phyloP scores from a whole-genome alignment of 208 protist species.

The Plasmodiophora brassicae region DNA sequence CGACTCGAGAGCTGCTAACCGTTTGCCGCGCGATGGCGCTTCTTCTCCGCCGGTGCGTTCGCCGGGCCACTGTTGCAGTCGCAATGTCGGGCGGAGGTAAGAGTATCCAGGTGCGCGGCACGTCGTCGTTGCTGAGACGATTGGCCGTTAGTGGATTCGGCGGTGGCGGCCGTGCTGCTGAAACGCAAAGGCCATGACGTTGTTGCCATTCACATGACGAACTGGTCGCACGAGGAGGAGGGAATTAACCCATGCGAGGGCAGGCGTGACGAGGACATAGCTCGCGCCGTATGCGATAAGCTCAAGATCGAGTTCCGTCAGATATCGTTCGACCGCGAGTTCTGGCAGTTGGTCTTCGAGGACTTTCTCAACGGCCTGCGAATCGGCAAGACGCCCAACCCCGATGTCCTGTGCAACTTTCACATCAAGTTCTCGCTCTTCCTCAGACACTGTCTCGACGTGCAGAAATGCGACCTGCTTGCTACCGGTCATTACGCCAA shows the following conservation, averaged over 20 bases:
- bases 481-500: conserved; percentile 8
- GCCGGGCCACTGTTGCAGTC: too few relatives aligned
- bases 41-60: too few relatives aligned
- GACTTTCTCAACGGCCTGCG: not conserved
- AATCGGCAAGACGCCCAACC: not conserved
- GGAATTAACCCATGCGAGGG: not conserved
- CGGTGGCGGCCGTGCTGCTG: too few relatives aligned
- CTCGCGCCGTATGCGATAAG: not conserved
- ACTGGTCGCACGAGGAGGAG: conserved; percentile 13
- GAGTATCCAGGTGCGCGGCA: too few relatives aligned
- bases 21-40: too few relatives aligned
- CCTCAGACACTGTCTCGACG: not conserved
- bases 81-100: too few relatives aligned
- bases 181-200: not conserved
- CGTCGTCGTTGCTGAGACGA: too few relatives aligned
- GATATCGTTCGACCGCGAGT: not conserved
- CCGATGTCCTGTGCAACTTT: conserved; percentile 1
- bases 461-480: not conserved
- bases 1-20: too few relatives aligned
- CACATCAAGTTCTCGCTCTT: conserved; percentile 8
- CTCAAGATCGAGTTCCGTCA: conserved; percentile 3
- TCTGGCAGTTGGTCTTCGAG: not conserved
- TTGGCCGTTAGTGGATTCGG: too few relatives aligned
- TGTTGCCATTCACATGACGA: conserved; percentile 7
- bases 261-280: not conserved